Base-by-base conservation (phyloP, 768 basidiomycete genomes). In the Mycena rosella region DNA sequence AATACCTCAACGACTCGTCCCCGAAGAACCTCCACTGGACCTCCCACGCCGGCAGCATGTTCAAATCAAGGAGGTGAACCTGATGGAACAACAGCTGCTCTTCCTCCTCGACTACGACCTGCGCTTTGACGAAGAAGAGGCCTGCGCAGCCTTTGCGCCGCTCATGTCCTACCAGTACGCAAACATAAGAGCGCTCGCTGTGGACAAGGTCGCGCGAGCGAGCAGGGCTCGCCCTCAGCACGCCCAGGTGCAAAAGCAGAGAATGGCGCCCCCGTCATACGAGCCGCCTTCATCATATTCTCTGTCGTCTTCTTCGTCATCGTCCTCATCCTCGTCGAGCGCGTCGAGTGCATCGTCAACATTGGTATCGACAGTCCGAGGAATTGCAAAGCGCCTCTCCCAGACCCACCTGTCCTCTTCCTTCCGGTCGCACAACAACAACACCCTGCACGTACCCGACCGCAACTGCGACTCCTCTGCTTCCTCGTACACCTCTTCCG, bases 61-160 rank as follows among this genome's bases (percentile, higher is more conserved):
- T 95, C 82, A 89, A 93, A 76, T 89, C 56, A 79, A 83, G 14
- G 93, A 95, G 82, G 90, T 98, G 78, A 98, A 96, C 79, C 85
- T 96, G 68, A 99, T 99, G 97, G 97, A 99, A 83, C 93, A 91
- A 81, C 96, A 99, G 81, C 88, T 99, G 30, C 89, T 99, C 60
- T 92, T 87, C 78, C 84, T 99, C 65, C 89, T 99, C 73, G 94
- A 97, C 81, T 96, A 93, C 77, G 91, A 98, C 78, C 89, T 99
- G 63, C 90, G 94, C 53, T 95, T 98, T 77, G 86, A 89, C 72
- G 97, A 99, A 80, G 80, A 82, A 29, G 96, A 98, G 74, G 91
- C 92, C 62, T 86, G 91, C 73, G 75, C 75, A 30, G 82, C 85
- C 14, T 96, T 98, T 81, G 86, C 84, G 14, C 90, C 93, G 3